These are phyloP conservation scores for Salix brachista DNA, from an alignment of 345 rosid genomes.

Conservation along the genomic window DNA sequence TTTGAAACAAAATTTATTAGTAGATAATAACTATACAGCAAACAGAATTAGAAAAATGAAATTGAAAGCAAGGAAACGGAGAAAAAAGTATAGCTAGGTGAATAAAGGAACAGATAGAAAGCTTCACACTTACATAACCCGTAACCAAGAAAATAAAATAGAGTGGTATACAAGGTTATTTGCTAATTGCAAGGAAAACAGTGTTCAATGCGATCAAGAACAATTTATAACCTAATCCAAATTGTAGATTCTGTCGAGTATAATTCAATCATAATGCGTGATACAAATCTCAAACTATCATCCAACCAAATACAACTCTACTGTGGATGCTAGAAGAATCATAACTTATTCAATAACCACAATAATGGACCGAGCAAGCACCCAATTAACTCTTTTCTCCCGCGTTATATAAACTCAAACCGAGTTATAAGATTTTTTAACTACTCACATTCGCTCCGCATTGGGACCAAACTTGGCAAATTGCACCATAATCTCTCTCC, in stretches of 20 bases:
- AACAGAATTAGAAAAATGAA: neutral
- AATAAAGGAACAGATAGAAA: neutral
- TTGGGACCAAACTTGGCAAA: constrained; percentile 22
- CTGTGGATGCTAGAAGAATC: neutral
- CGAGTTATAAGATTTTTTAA: neutral
- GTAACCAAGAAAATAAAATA: neutral
- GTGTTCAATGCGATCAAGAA: neutral
- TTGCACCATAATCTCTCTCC: constrained; percentile 27
- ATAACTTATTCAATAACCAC: neutral
- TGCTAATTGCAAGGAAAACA: neutral
- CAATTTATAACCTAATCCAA: neutral
- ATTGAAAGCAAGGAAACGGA: neutral
- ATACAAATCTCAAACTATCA: neutral
- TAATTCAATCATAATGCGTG: neutral
- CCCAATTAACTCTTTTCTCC: neutral
- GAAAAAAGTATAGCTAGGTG: neutral
- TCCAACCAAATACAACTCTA: neutral
- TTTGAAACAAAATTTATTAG: neutral
- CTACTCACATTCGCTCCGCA: constrained; percentile 9
- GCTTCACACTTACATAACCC: neutral
- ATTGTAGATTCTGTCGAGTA: neutral
- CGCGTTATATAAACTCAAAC: neutral
- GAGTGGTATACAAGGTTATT: neutral
- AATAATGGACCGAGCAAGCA: neutral
- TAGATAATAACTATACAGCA: neutral